A percentile compares a stretch with the other conserved stretches of the same genome.
Conservation (phyloP, 768 basidiomycete genomes). For the Phallus indusiatus region DNA sequence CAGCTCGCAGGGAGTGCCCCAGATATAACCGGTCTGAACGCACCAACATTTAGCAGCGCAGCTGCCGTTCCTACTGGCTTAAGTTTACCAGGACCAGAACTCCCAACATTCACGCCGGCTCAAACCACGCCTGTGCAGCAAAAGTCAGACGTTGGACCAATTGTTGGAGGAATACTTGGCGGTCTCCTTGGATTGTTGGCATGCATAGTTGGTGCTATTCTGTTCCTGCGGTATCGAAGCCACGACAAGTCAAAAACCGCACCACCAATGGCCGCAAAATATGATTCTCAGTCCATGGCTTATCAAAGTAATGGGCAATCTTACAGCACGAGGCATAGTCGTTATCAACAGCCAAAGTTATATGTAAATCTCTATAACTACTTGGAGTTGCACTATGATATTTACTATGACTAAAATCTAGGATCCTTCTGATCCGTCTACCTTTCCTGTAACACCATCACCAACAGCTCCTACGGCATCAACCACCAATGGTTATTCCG, state of each 20-base stretch:
- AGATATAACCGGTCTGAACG: not conserved
- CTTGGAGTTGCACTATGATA: not conserved
- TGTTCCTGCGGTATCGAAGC: not conserved
- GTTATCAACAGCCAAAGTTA: not conserved
- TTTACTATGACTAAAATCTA: not conserved
- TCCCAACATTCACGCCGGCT: not conserved
- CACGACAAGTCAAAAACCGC: not conserved
- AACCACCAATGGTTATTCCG: not conserved
- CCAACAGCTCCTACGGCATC: not conserved
- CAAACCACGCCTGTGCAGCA: not conserved
- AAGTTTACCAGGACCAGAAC: not conserved
- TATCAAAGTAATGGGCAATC: not conserved
- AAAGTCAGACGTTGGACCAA: not conserved
- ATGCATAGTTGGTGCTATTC: not conserved
- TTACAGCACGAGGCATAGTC: not conserved
- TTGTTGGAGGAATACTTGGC: not conserved
- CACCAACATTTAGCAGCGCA: not conserved
- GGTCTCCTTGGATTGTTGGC: not conserved
- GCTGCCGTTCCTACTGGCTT: not conserved
- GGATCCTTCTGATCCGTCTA: not conserved
- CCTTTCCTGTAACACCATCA: not conserved
- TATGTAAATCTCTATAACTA: not conserved
- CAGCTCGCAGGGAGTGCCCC: not conserved
- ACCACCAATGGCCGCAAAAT: not conserved
- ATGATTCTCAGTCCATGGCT: not conserved